phyloP scores from a whole-genome alignment of 257 asterid species.

The Forsythia viridissima region DNA sequence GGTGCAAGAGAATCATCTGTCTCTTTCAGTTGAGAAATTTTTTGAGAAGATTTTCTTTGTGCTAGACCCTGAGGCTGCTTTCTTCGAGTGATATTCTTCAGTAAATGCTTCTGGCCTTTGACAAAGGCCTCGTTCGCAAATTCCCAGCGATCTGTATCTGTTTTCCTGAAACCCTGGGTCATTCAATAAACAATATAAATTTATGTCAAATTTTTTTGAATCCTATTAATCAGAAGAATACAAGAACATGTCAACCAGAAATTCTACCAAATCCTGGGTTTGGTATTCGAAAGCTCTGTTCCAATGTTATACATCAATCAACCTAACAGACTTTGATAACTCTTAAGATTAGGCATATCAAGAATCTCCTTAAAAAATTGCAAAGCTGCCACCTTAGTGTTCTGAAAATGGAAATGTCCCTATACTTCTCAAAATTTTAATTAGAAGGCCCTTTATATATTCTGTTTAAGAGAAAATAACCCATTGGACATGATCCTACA shows the following conservation, averaged over 20 bases:
- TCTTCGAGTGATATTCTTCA: conserved; percentile 76
- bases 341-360: neutral
- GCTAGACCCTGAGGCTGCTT: conserved; percentile 51
- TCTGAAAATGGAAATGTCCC: neutral
- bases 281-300: neutral
- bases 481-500: neutral
- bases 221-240: conserved; percentile 5
- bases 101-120: conserved; percentile 78
- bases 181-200: conserved; percentile 11
- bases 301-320: neutral
- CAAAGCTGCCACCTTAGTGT: neutral
- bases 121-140: conserved; percentile 77
- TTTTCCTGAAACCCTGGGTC: conserved; percentile 83
- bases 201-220: neutral
- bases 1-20: conserved; percentile 28
- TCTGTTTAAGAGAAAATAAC: neutral
- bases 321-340: neutral
- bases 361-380: neutral
- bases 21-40: conserved; percentile 42
- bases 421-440: neutral
- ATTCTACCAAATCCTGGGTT: neutral
- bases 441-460: neutral
- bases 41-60: conserved; percentile 49
- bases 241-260: neutral
- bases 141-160: conserved; percentile 89